Evolutionary conservation across 1,284 basidiomycete species (phyloP).

Genomic region (Trichosporon sp.): DNA sequence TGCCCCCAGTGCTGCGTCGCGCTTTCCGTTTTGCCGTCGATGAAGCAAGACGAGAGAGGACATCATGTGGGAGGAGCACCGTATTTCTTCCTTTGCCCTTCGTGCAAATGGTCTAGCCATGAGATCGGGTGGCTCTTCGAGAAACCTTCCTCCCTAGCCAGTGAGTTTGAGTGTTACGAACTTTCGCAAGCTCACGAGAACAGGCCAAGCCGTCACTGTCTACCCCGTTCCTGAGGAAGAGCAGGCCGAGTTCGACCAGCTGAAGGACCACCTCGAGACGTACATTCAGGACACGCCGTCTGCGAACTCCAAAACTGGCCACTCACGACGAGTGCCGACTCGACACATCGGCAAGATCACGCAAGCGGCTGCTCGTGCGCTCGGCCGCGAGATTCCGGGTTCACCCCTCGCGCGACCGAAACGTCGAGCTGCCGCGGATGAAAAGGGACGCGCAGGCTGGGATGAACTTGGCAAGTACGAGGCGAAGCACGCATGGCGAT

Average conservation of each 20-base stretch:
- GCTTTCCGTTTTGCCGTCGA: constrained; percentile 78
- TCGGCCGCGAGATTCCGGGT: constrained; percentile 37
- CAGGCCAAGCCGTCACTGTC: constrained; percentile 80
- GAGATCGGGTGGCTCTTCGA: constrained; percentile 88
- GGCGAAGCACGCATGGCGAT: constrained; percentile 36
- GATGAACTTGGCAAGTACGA: constrained; percentile 43
- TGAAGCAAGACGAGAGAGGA: background rate
- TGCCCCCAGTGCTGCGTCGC: constrained; percentile 90
- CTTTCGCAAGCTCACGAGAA: constrained; percentile 11
- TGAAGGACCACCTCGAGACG: constrained; percentile 92
- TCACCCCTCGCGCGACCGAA: constrained; percentile 8
- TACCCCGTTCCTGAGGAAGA: constrained; percentile 79
- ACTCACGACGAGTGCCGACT: constrained; percentile 24
- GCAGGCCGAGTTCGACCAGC: constrained; percentile 73
- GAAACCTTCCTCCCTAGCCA: constrained; percentile 88
- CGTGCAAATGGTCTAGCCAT: constrained; percentile 92
- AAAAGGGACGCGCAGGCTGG: constrained; percentile 21
- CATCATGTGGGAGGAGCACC: constrained; percentile 63
- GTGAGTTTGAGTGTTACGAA: constrained; percentile 52
- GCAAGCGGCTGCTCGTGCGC: constrained; percentile 41
- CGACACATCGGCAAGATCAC: constrained; percentile 45
- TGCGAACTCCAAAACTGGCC: background rate
- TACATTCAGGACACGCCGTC: constrained; percentile 51
- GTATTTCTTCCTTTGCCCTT: constrained; percentile 84
- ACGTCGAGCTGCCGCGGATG: background rate